A percentile compares a stretch with the other conserved stretches of the same genome.
Conservation (phyloP, 140 eudicot genomes). For the Artemisia princeps region DNA sequence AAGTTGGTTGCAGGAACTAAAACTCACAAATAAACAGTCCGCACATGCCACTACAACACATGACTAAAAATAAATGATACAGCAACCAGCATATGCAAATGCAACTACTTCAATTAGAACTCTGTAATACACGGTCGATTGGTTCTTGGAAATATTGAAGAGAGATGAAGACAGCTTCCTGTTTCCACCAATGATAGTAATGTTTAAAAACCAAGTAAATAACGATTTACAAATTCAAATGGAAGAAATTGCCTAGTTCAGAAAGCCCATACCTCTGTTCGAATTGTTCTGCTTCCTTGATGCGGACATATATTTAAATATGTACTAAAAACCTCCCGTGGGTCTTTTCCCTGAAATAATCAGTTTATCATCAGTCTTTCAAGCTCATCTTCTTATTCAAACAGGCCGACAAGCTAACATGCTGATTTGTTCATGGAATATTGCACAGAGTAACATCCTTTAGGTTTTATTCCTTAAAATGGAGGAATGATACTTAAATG, state of each 20-base stretch:
- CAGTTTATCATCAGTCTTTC: not conserved
- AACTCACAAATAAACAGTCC: not conserved
- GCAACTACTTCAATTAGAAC: not conserved
- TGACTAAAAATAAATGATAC: constrained; percentile 1
- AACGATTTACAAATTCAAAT: not conserved
- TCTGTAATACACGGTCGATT: constrained; percentile 43
- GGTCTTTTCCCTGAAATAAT: constrained; percentile 69
- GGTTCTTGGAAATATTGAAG: constrained; percentile 99
- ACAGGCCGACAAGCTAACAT: not conserved
- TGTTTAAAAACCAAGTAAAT: constrained; percentile 4
- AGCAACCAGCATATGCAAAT: not conserved
- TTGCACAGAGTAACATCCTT: not conserved
- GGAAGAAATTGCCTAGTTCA: not conserved
- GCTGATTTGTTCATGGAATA: constrained; percentile 6
- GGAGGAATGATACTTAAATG: no score
- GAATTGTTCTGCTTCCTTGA: constrained; percentile 97
- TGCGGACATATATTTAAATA: constrained; percentile 78
- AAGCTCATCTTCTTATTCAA: not conserved
- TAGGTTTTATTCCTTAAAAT: no score
- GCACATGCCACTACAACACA: not conserved
- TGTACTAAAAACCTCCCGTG: constrained; percentile 49
- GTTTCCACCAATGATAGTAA: constrained; percentile 23
- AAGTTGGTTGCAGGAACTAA: not conserved
- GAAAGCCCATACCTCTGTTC: constrained; percentile 68
- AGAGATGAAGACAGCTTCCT: constrained; percentile 87